Evolutionary conservation across 768 basidiomycete genomes (phyloP), one percentile per base, ranked within the genome.

Genomic region (Kwoniella dejecticola): DNA sequence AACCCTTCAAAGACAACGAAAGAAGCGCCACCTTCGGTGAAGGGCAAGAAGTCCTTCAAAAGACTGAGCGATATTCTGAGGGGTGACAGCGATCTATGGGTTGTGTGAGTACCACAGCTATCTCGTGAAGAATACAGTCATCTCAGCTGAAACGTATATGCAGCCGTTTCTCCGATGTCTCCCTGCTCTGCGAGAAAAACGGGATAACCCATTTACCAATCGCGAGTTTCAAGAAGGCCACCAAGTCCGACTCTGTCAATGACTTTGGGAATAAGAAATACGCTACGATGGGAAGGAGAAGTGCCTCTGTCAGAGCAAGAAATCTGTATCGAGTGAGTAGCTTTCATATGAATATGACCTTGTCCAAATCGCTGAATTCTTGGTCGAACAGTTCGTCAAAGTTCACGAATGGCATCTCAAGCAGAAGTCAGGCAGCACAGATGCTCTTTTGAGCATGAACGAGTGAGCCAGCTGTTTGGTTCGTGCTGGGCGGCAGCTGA

Each of bases 101-200:
- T 94, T 56, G 90, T 99, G 78, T 76, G 49, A 71, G 79, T 62
- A 13, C 41, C 8, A 8, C 17, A 38, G 17, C 36, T 38, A 42
- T 7, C 41, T 42, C 12, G 24, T 2, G 21, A n/a, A 38, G 31
- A 42, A 13, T 23, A 10, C 2, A 24, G n/a, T 13, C 17, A 29
- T 23, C 44, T 54, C 24, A 36, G 42, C 27, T 48, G 49, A 57
- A 12, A 40, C n/a, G 27, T 54, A 48, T 15, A 10, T 24, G 0
- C 56, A 79, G 79, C 1, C 86, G 88, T 13, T 97, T 99, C 82
- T 94, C 93, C 57, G 96, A 99, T 73, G 95, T 99, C 46, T 88
- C 92, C 4, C 80, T 99, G 36, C 85, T 92, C 46, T 98, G 94
- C 77, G 90, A 93, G 71, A 84, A 90, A 55, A 89, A 88, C 1